A percentile compares a stretch with the other conserved stretches of the same genome.
phyloP scores from a whole-genome alignment of 768 basidiomycete species.

The Psilocybe sp. region DNA sequence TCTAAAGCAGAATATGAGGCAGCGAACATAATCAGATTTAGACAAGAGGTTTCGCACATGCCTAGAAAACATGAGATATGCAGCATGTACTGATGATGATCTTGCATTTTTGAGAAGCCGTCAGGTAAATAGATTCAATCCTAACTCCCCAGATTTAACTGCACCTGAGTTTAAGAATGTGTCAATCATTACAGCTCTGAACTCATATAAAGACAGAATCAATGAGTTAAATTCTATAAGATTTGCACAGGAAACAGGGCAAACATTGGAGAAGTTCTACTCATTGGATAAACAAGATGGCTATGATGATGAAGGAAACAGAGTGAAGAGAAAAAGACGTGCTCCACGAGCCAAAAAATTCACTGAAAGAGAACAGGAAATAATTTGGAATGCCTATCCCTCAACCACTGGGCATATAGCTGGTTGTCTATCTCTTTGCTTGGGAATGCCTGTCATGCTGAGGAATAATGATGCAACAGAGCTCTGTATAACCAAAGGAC shows the following conservation, averaged over 20 bases:
- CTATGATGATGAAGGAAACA: background rate
- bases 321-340: background rate
- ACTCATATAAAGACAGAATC: slow-evolving; percentile 25
- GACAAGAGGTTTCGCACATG: slow-evolving; percentile 26
- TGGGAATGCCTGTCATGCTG: slow-evolving; percentile 27
- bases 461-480: slow-evolving; percentile 25
- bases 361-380: slow-evolving; percentile 5
- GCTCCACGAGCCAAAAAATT: background rate
- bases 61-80: slow-evolving; percentile 20
- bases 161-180: slow-evolving; percentile 23
- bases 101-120: slow-evolving; percentile 23
- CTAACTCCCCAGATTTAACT: slow-evolving; percentile 6
- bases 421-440: slow-evolving; percentile 21
- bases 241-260: slow-evolving; percentile 2
- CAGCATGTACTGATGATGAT: slow-evolving; percentile 29
- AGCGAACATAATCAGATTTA: slow-evolving; percentile 14
- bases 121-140: slow-evolving; percentile 12
- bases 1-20: slow-evolving; percentile 32
- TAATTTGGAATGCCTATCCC: slow-evolving; percentile 21
- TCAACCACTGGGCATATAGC: slow-evolving; percentile 21
- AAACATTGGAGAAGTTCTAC: slow-evolving; percentile 2
- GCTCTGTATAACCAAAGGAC: slow-evolving; percentile 27
- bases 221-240: slow-evolving; percentile 15
- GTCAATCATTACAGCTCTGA: slow-evolving; percentile 29
- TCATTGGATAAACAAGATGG: background rate